Evolutionary conservation across 2,329 filamentous ascomycete species (phyloP).

Genomic region (Aspergillus fructus): DNA sequence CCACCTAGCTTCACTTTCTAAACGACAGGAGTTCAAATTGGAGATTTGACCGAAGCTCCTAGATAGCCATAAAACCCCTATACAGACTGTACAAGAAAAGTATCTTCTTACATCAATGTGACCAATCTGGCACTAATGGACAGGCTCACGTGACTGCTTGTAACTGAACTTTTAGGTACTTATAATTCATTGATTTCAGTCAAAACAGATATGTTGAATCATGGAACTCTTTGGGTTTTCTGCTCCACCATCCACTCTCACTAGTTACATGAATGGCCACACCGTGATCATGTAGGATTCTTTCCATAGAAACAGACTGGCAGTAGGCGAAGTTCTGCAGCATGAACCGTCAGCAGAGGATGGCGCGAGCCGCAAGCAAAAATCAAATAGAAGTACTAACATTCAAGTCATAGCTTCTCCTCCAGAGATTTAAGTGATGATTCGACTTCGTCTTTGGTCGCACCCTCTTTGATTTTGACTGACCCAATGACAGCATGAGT

Average conservation of each 20-base stretch:
- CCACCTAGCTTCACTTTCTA: background rate
- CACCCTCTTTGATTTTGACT: slow-evolving; percentile 21
- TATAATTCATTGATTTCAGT: background rate
- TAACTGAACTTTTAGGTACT: background rate
- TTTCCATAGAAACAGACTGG: background rate
- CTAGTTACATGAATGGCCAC: background rate
- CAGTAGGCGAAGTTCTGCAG: background rate
- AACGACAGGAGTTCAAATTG: too few relatives aligned
- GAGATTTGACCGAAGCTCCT: too few relatives aligned
- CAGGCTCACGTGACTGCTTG: background rate
- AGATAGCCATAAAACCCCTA: too few relatives aligned
- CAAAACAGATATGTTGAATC: background rate
- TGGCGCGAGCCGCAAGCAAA: background rate
- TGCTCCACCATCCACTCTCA: background rate
- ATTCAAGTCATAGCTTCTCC: background rate
- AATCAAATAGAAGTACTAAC: background rate
- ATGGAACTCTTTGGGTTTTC: background rate
- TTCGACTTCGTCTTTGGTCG: slow-evolving; percentile 3
- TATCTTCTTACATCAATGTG: too few relatives aligned
- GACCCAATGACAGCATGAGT: slow-evolving; percentile 29
- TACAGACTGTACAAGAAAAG: too few relatives aligned
- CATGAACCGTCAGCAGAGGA: background rate
- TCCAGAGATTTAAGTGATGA: background rate
- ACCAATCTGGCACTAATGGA: too few relatives aligned
- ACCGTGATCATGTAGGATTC: background rate